phyloP scores from a whole-genome alignment of 306 rosid genomes.

The Ochetophila trinervis region DNA sequence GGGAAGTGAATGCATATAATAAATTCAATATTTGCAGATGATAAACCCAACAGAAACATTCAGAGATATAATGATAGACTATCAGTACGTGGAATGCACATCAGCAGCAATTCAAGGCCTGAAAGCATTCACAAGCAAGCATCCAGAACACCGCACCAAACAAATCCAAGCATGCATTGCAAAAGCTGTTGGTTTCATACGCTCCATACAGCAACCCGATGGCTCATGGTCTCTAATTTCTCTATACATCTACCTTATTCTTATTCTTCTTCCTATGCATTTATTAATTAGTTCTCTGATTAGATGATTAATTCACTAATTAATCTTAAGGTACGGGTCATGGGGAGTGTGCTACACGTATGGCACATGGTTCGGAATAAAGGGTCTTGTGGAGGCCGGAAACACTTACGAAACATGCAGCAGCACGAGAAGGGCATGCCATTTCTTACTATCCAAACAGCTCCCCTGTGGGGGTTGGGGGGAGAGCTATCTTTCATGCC shows the following conservation, averaged over 20 bases:
- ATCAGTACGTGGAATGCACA: slow-evolving; percentile 74
- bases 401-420: slow-evolving; percentile 41
- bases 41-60: slow-evolving; percentile 61
- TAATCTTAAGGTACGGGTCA: slow-evolving; percentile 52
- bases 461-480: slow-evolving; percentile 66
- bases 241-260: too few species aligned
- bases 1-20: too few species aligned
- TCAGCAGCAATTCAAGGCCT: slow-evolving; percentile 64
- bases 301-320: too few species aligned
- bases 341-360: slow-evolving; percentile 85
- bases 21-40: slow-evolving; percentile 30
- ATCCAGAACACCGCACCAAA: slow-evolving; percentile 38
- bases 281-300: too few species aligned
- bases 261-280: too few species aligned
- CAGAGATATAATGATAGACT: slow-evolving; percentile 63
- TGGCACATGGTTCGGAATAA: slow-evolving; percentile 79
- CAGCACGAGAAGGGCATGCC: slow-evolving; percentile 52
- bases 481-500: slow-evolving; percentile 70
- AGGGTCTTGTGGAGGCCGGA: slow-evolving; percentile 46
- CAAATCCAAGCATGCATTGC: slow-evolving; percentile 51
- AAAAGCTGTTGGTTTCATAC: slow-evolving; percentile 44
- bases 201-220: slow-evolving; percentile 49
- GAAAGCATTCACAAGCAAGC: slow-evolving; percentile 30
- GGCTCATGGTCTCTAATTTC: slow-evolving; percentile 80
- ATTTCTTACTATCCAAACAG: slow-evolving; percentile 67